Conservation (phyloP, 148 eudicot genomes). For the Pharnaceum exiguum region DNA sequence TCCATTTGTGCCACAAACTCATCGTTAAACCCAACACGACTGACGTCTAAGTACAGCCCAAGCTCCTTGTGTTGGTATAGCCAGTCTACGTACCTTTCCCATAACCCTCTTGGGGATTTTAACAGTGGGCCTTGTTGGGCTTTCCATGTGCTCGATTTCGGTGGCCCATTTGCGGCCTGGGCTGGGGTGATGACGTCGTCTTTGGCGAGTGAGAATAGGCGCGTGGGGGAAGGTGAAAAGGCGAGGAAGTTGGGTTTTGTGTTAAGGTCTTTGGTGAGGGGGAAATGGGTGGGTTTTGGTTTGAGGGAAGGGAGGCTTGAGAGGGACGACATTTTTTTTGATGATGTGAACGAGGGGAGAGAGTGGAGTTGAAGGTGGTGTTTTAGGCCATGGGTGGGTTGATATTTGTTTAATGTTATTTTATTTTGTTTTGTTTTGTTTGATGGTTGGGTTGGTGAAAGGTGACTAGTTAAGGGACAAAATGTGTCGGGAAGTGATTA, state of each 20-base stretch:
- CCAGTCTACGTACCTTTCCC: slow-evolving; percentile 84
- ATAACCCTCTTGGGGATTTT: slow-evolving; percentile 57
- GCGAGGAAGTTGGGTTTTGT: slow-evolving; percentile 21
- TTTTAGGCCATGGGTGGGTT: background rate
- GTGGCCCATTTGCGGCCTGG: too few relatives aligned
- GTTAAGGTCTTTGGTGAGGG: slow-evolving; percentile 15
- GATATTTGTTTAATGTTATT: background rate
- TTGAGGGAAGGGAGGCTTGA: slow-evolving; percentile 40
- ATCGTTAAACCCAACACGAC: slow-evolving; percentile 76
- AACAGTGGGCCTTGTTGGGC: slow-evolving; percentile 25
- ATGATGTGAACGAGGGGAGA: slow-evolving; percentile 9
- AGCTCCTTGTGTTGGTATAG: slow-evolving; percentile 90
- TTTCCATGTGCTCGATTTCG: too few relatives aligned
- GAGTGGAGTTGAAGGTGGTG: background rate
- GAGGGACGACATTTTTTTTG: slow-evolving; percentile 45
- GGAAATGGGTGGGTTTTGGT: slow-evolving; percentile 17
- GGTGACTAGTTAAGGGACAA: background rate
- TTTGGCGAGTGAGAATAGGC: background rate
- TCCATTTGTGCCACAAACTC: slow-evolving; percentile 75
- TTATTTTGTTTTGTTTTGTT: background rate
- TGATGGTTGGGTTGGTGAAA: background rate
- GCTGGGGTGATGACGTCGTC: too few relatives aligned
- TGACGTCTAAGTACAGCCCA: slow-evolving; percentile 85
- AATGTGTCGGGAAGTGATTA: background rate
- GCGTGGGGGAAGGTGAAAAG: slow-evolving; percentile 9